Evolutionary conservation across 2,329 filamentous ascomycete genomes (phyloP), one percentile per base, ranked within the genome.

Genomic region (Xylaria sp.): DNA sequence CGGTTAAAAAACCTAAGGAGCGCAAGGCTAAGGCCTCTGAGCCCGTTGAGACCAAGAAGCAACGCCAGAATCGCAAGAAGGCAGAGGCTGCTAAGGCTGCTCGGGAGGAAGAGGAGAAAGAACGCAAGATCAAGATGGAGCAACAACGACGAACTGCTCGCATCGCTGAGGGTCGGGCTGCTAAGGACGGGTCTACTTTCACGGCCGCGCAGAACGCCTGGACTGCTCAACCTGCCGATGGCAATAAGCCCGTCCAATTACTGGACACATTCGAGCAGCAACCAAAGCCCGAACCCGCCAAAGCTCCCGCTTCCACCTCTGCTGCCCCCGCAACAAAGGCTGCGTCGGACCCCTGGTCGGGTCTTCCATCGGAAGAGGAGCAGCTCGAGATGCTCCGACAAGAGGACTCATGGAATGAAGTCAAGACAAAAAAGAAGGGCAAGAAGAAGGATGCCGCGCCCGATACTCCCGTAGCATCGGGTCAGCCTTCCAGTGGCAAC

Each of bases 41-140:
- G 80, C 86, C 88, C 58, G 88, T 87, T 20, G 92, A 97, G 85
- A 92, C 91, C 23, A 98, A 98, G 91, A 98, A 98, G 86, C 93
- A 97, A 84, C 91, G 94, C 69, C 94, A 98, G 84, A 96, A 97
- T 84, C 89, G 91, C 74, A 90, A 92, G 84, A 98, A 97, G 89
- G 90, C 88, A 46, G 94, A 97, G 82, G 91, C 90, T 67, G 90
- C 90, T 76, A 96, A 93, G 85, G 84, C 86, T 37, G 86, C 88
- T 66, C 90, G 92, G 37, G 91, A 94, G 78, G 91, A 92, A 75
- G 89, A 91, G 0, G 94, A 98, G 83, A 88, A 90, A 78, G 87
- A 92, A 77, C 91, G 94, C 77, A 92, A 93, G 83, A 84, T 84
- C 46, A 85, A 92, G 69, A 85, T 93, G 76, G 94, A 98, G 84